These are phyloP conservation scores for Trichoderma koningiopsis DNA, from an alignment of 2,329 filamentous ascomycete species.

Conservation along the genomic window DNA sequence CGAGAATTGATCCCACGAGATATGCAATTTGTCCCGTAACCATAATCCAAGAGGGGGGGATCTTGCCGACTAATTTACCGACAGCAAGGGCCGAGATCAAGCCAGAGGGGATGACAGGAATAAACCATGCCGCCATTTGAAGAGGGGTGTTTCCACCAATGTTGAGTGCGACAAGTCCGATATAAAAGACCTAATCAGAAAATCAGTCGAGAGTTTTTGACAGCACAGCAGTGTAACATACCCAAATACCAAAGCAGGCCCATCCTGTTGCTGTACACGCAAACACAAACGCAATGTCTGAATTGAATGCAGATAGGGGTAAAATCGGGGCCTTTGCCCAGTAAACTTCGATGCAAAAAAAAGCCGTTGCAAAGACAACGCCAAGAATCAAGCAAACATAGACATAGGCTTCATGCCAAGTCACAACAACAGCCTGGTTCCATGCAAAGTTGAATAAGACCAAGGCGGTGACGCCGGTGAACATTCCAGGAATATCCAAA, in stretches of 20 bases:
- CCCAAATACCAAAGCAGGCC: no score
- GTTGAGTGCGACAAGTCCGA: no score
- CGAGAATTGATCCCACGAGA: no score
- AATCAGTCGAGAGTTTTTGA: no score
- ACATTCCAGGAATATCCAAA: constrained; percentile 43
- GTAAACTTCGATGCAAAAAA: constrained; percentile 59
- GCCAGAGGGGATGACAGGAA: constrained; percentile 49
- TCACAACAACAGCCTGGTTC: constrained; percentile 64
- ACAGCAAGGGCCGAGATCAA: constrained; percentile 35
- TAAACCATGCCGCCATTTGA: constrained; percentile 48
- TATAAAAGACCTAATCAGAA: no score
- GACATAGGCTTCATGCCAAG: constrained; percentile 61
- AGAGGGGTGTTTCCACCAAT: constrained; percentile 47
- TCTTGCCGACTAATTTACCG: constrained; percentile 46
- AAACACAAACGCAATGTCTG: constrained; percentile 58
- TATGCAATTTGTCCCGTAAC: constrained; percentile 28
- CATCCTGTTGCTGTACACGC: constrained; percentile 52
- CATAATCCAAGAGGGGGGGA: constrained; percentile 49
- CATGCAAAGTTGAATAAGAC: constrained; percentile 68
- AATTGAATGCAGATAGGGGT: constrained; percentile 52
- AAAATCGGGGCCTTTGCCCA: constrained; percentile 55
- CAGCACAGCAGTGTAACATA: no score
- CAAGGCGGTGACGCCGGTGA: constrained; percentile 55
- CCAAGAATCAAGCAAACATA: constrained; percentile 60
- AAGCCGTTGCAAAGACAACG: constrained; percentile 54